Evolutionary conservation across 2,329 filamentous ascomycete genomes (phyloP), one percentile per base, ranked within the genome.

Genomic region (Ceratocystis destructans): DNA sequence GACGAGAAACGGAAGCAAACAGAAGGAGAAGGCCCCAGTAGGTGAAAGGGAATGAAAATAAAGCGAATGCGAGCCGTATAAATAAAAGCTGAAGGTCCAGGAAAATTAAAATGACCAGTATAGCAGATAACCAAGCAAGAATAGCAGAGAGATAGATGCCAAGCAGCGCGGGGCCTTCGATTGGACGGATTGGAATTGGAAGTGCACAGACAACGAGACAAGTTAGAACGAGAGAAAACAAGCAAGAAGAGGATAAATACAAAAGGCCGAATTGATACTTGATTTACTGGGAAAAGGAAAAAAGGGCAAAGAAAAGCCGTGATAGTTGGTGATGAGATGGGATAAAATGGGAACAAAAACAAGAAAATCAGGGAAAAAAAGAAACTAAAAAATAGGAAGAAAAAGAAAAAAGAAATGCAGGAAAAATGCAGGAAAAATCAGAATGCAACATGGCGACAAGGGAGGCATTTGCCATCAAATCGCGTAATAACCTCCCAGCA

Each of bases 391-490:
- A 50, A 50, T 6, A 48, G 31, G 7, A 31, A 31, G n/a, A 62
- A 62, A 22, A 44, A 4, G 45, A 25, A 25, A 46, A 20, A 44
- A 48, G 1, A 22, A 22, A 22, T 22, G 22, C 22, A 22, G 22
- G 45, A 25, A 25, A 46, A 20, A 44, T 33, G 22, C 2, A n/a
- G 22, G n/a, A 46, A 62, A 46, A 44, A 12, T 28, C 48, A 28
- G 53, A 59, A 59, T 37, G 55, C 28, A 25, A 15, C 31, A 37
- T 59, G 55, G 25, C 33, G 48, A 57, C 53, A 33, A 31, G 53
- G 53, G 53, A 59, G 22, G 28, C 55, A 59, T 59, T 33, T 17
- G 55, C 55, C 55, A 37, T 53, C 37, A 59, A n/a, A n/a, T 59
- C 55, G 55, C 25, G 55, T 59, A 59, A 37, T 20, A n/a, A 3